A percentile compares a stretch with the other conserved stretches of the same genome.
Conservation (phyloP, 2,329 filamentous ascomycete genomes). For the Cladophialophora exuberans region DNA sequence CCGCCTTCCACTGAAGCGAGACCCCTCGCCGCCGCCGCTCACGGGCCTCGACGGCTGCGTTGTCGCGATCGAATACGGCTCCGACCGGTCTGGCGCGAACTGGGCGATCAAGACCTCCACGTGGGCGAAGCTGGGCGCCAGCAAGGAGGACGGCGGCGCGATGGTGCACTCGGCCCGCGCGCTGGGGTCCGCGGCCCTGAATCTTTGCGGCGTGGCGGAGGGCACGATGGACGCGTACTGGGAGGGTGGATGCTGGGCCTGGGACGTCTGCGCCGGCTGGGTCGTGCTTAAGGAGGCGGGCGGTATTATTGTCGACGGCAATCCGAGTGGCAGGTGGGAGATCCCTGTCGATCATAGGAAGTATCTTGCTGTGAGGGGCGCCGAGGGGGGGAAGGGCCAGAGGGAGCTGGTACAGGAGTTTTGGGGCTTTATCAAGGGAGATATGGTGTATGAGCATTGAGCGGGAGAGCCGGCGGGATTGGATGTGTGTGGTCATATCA, state of each 20-base stretch:
- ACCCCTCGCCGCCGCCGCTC: conserved; percentile 51
- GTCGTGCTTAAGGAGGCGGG: conserved; percentile 64
- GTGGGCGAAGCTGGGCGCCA: conserved; percentile 52
- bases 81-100: conserved; percentile 59
- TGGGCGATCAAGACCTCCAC: conserved; percentile 60
- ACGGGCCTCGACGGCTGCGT: conserved; percentile 55
- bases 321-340: conserved; percentile 53
- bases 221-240: conserved; percentile 65
- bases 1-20: conserved; percentile 52
- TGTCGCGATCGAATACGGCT: conserved; percentile 65
- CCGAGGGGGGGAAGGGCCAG: conserved; percentile 33
- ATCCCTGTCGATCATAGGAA: conserved; percentile 59
- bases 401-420: conserved; percentile 47
- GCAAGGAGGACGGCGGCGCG: conserved; percentile 58
- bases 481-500: neutral
- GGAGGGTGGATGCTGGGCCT: conserved; percentile 68
- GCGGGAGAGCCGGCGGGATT: conserved; percentile 32
- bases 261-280: conserved; percentile 69
- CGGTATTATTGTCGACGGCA: conserved; percentile 62
- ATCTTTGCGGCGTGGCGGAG: conserved; percentile 62
- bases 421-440: conserved; percentile 45
- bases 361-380: conserved; percentile 50
- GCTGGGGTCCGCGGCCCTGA: conserved; percentile 63
- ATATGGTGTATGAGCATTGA: conserved; percentile 43
- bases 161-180: conserved; percentile 65